Evolutionary conservation across 495 filamentous ascomycete species (phyloP), one percentile per base, ranked within the genome.

Genomic region (Bombardia bombarda): DNA sequence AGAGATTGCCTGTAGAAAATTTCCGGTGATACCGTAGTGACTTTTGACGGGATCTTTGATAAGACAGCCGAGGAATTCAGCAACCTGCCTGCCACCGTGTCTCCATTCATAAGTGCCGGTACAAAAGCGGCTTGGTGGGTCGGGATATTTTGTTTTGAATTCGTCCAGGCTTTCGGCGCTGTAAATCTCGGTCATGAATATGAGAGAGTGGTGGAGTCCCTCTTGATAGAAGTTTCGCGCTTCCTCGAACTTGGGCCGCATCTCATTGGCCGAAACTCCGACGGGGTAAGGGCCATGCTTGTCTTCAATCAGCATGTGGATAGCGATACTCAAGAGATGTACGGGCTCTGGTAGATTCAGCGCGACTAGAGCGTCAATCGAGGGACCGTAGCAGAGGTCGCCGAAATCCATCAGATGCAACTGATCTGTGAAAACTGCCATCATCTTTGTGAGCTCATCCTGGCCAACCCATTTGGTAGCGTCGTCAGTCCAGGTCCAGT

Each of bases 281-380:
- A 20, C n/a, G 1, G 19, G 17, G 32, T 32, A 9, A 1, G 41
- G 38, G 1, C 50, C 50, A 7, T 32, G 42, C 16, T 32, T 16
- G 26, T 30, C 21, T 17, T 45, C 19, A 34, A 47, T 47, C 4
- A 45, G 21, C 16, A 41, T 26, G 45, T 52, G 51, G 10, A 60
- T 22, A 4, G 23, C 39, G 12, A 60, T 38, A 39, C 55, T 58
- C 9, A 53, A n/a, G n/a, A n/a, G n/a, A n/a, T n/a, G n/a, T n/a
- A n/a, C n/a, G n/a, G n/a, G n/a, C n/a, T n/a, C n/a, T n/a, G n/a
- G n/a, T n/a, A n/a, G n/a, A n/a, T n/a, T n/a, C n/a, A n/a, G n/a
- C n/a, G n/a, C n/a, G n/a, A n/a, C n/a, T n/a, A n/a, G n/a, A n/a
- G 45, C 46, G 6, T 49, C 49, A 30, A 49, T 26, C 3, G 45